phyloP scores from a whole-genome alignment of 83 land plant species.

The Diphasiastrum complanatum region DNA sequence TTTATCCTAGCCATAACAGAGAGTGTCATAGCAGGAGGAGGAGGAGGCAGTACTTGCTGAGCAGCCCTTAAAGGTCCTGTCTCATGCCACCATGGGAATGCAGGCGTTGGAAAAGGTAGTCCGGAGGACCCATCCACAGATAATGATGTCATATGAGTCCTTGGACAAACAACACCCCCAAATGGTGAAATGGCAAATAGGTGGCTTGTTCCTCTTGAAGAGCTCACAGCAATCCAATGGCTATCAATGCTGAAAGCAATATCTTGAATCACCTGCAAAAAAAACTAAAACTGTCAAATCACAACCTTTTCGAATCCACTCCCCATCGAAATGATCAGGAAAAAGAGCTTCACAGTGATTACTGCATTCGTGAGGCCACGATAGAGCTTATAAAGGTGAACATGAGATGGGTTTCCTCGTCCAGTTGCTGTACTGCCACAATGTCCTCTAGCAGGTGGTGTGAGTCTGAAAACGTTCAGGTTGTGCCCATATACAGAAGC shows the following conservation, averaged over 20 bases:
- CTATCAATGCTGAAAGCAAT: too few species aligned
- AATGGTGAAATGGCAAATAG: not conserved
- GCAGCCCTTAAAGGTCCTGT: slow-evolving; percentile 7
- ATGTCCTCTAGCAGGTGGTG: not conserved
- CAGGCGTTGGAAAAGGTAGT: not conserved
- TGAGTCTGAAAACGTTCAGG: slow-evolving; percentile 9
- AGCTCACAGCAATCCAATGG: too few species aligned
- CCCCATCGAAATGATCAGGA: not conserved
- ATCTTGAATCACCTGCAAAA: not conserved
- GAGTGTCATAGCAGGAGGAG: slow-evolving; percentile 7
- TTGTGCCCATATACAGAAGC: too few species aligned
- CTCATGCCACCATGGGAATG: slow-evolving; percentile 7
- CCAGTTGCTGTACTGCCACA: not conserved
- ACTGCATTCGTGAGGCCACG: too few species aligned
- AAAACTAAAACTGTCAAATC: not conserved
- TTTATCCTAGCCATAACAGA: too few species aligned
- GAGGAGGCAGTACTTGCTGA: slow-evolving; percentile 6
- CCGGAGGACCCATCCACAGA: not conserved
- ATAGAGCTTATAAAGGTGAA: slow-evolving; percentile 17
- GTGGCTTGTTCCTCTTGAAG: too few species aligned
- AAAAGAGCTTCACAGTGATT: too few species aligned
- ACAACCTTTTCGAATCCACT: not conserved
- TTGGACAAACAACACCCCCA: not conserved
- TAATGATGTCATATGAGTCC: not conserved
- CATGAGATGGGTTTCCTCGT: slow-evolving; percentile 1